phyloP scores from a whole-genome alignment of 305 asterid species.

The Petunia hybrid region DNA sequence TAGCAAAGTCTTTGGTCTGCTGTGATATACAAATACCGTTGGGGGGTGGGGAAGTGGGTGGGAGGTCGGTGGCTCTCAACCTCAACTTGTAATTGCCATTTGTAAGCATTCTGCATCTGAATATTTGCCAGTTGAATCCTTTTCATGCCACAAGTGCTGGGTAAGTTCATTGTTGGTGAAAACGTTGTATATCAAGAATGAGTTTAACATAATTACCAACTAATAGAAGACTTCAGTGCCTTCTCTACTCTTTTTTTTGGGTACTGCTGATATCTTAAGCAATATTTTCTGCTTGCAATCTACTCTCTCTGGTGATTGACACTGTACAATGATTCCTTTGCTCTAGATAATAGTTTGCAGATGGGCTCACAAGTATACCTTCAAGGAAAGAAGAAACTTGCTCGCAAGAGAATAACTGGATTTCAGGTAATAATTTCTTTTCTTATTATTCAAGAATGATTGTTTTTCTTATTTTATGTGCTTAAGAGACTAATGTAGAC shows the following conservation, averaged over 20 bases:
- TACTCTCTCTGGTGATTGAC: background rate
- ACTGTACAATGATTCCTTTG: conserved; percentile 12
- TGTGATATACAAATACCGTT: background rate
- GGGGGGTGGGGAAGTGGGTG: background rate
- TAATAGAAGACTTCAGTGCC: background rate
- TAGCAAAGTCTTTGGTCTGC: background rate
- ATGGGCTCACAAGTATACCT: conserved; percentile 66
- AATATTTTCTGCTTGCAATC: background rate
- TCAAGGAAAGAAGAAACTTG: conserved; percentile 68
- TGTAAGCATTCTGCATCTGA: background rate
- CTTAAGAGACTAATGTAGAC: background rate
- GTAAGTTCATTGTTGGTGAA: background rate
- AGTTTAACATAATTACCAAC: background rate
- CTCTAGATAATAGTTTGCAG: conserved; percentile 62
- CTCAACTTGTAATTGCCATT: background rate
- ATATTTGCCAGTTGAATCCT: background rate
- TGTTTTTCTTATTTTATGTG: background rate
- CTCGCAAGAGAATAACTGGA: conserved; percentile 77
- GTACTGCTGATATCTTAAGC: background rate
- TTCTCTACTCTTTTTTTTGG: background rate
- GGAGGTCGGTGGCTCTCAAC: background rate
- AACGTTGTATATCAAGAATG: background rate
- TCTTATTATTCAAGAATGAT: background rate
- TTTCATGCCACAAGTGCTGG: background rate
- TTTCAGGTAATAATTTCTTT: conserved; percentile 58